Conservation (phyloP, 2,329 filamentous ascomycete genomes). For the Microascus cirrosus region DNA sequence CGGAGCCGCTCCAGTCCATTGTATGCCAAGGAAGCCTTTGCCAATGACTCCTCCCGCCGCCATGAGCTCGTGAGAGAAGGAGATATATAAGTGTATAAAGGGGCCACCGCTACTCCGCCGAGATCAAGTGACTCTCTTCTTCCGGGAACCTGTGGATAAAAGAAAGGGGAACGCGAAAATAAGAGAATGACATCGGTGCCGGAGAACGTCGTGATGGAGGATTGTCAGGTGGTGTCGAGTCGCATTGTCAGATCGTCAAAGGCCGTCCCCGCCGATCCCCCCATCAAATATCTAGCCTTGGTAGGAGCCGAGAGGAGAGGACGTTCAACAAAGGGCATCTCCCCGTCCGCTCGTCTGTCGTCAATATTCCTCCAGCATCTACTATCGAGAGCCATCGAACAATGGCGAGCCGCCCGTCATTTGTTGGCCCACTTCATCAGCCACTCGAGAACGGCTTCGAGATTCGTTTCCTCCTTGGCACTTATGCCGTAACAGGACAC, state of each 20-base stretch:
- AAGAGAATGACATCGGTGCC: not conserved
- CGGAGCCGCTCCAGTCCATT: not conserved
- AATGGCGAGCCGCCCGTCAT: slow-evolving; percentile 25
- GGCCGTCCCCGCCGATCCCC: not conserved
- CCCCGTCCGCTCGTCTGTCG: not conserved
- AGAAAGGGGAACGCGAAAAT: not conserved
- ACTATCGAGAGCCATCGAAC: too few species aligned
- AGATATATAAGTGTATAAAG: slow-evolving; percentile 15
- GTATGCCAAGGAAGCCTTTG: not conserved
- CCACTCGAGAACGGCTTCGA: slow-evolving; percentile 95
- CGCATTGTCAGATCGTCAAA: not conserved
- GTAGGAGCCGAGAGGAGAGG: not conserved
- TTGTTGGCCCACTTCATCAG: slow-evolving; percentile 73
- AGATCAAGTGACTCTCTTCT: not conserved
- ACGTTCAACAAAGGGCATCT: not conserved
- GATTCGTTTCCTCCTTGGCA: slow-evolving; percentile 96
- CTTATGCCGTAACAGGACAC: slow-evolving; percentile 98
- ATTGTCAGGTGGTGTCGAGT: not conserved
- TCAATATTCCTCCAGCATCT: not conserved
- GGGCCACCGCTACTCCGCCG: not conserved
- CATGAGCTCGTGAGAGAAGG: slow-evolving; percentile 23
- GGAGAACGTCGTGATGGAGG: not conserved
- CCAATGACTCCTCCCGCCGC: slow-evolving; percentile 6
- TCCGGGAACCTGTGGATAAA: not conserved
- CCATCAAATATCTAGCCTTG: not conserved